phyloP scores from a whole-genome alignment of 1,284 basidiomycete genomes.

The Wallemia ichthyophaga region DNA sequence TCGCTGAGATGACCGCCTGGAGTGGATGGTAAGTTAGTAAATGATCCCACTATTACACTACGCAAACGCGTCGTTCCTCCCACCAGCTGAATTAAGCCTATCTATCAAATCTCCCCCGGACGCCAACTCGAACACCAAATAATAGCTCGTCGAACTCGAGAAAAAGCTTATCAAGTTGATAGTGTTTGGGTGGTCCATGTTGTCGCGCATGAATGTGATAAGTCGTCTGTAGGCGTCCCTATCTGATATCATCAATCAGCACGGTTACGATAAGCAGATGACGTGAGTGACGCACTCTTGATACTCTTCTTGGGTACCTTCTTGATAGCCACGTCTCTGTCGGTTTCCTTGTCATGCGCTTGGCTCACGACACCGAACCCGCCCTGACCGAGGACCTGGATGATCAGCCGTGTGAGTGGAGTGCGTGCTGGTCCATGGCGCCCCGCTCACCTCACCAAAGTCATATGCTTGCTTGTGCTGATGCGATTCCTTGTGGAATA shows the following conservation, averaged over 20 bases:
- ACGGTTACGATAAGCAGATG: no score
- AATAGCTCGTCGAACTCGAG: conserved; percentile 14
- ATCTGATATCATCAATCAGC: neutral
- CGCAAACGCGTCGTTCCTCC: conserved; percentile 11
- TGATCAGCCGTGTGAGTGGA: neutral
- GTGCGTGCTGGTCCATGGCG: no score
- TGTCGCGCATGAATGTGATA: neutral
- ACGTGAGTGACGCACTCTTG: neutral
- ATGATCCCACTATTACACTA: no score
- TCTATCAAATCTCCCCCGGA: conserved; percentile 17
- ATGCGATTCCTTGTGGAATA: neutral
- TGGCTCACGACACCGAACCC: conserved; percentile 1
- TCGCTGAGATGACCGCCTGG: neutral
- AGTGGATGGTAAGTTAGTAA: no score
- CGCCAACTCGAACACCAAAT: conserved; percentile 17
- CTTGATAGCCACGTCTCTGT: conserved; percentile 1
- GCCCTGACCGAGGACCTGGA: conserved; percentile 1
- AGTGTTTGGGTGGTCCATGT: conserved; percentile 6
- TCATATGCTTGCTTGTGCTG: neutral
- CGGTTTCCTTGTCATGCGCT: neutral
- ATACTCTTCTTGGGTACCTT: neutral
- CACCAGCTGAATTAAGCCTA: conserved; percentile 11
- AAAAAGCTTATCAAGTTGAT: conserved; percentile 13
- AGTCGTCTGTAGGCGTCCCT: neutral
- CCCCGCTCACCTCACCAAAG: neutral